phyloP scores from a whole-genome alignment of 2,329 filamentous ascomycete species.

The Dryadomyces sulphureus region DNA sequence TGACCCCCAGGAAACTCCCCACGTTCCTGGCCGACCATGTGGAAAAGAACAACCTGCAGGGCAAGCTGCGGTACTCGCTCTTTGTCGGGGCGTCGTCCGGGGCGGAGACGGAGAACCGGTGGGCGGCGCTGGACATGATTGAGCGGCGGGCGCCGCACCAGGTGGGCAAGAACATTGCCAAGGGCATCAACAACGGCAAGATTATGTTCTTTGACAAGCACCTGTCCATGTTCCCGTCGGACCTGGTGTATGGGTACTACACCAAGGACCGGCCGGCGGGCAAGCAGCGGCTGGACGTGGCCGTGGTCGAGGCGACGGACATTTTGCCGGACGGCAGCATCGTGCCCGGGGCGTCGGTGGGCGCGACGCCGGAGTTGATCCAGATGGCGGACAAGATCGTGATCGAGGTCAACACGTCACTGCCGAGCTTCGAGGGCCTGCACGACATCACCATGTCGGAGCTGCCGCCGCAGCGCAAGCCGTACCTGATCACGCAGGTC shows the following conservation, averaged over 20 bases:
- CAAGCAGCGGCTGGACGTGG: conserved; percentile 63
- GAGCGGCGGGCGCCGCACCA: conserved; percentile 73
- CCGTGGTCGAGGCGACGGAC: conserved; percentile 71
- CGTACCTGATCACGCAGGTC: conserved; percentile 70
- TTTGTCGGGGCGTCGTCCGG: conserved; percentile 86
- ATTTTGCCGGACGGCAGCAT: conserved; percentile 84
- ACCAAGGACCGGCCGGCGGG: conserved; percentile 64
- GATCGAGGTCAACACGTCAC: conserved; percentile 80
- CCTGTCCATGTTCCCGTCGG: conserved; percentile 79
- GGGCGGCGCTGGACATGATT: conserved; percentile 85
- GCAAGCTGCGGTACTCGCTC: conserved; percentile 70
- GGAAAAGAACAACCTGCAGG: conserved; percentile 72
- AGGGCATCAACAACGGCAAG: conserved; percentile 75
- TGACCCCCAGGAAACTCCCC: conserved; percentile 55
- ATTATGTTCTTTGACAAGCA: conserved; percentile 95
- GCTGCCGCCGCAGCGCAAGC: conserved; percentile 65
- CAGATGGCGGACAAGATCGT: conserved; percentile 92
- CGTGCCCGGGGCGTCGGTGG: conserved; percentile 73
- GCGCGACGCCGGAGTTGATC: conserved; percentile 70
- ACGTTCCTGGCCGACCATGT: conserved; percentile 77
- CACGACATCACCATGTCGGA: conserved; percentile 90
- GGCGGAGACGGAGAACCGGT: conserved; percentile 81
- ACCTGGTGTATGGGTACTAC: conserved; percentile 77
- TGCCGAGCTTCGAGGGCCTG: conserved; percentile 72
- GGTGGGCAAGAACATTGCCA: conserved; percentile 79